phyloP scores from a whole-genome alignment of 1,284 basidiomycete genomes.

The Coniophora puteana region DNA sequence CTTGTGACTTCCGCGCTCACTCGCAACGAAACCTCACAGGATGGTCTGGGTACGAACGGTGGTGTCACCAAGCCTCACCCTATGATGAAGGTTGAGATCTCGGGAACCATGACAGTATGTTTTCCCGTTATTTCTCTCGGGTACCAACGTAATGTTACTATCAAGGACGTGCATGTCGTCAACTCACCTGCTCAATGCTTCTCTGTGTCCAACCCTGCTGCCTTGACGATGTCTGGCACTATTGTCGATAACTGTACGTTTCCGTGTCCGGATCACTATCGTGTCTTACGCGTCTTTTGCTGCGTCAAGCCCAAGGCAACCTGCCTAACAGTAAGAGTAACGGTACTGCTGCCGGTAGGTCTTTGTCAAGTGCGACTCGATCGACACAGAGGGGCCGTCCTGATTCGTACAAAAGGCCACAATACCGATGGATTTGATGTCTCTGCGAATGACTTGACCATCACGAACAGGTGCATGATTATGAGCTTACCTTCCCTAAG shows the following conservation, averaged over 20 bases:
- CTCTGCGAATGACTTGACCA: constrained; percentile 38
- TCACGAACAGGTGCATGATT: constrained; percentile 29
- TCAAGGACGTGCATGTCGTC: constrained; percentile 36
- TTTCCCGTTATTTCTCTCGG: neutral
- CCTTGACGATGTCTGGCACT: constrained; percentile 32
- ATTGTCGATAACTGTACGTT: constrained; percentile 41
- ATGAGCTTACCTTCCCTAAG: neutral
- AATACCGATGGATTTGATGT: constrained; percentile 60
- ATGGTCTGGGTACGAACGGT: constrained; percentile 37
- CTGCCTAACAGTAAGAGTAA: constrained; percentile 18
- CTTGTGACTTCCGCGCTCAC: constrained; percentile 3
- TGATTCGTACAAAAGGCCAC: constrained; percentile 26
- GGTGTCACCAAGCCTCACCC: constrained; percentile 40
- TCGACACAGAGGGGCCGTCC: neutral
- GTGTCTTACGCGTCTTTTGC: neutral
- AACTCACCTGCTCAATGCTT: constrained; percentile 42
- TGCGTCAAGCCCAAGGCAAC: constrained; percentile 30
- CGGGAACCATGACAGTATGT: constrained; percentile 21
- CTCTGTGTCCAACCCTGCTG: constrained; percentile 25
- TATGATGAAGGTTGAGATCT: constrained; percentile 41
- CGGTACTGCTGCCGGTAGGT: constrained; percentile 20
- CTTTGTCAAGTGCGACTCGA: too few relatives aligned
- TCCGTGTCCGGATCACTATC: neutral
- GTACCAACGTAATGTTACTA: neutral
- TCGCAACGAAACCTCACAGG: constrained; percentile 31